Evolutionary conservation across 345 rosid genomes (phyloP).

Genomic region (Brassica nigra): DNA sequence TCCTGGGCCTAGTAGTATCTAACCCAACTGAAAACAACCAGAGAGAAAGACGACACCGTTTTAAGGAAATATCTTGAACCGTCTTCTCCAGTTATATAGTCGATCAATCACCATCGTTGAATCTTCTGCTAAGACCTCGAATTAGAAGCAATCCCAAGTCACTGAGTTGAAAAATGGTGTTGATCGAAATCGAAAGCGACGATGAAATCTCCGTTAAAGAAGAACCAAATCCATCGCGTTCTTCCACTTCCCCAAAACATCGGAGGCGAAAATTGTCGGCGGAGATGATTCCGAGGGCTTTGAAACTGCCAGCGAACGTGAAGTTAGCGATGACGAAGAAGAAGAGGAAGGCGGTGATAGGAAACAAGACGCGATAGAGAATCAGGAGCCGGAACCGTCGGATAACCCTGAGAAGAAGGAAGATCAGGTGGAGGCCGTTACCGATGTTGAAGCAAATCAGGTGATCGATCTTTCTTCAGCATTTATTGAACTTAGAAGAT

Average conservation of each 20-base stretch:
- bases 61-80: background rate
- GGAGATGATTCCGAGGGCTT: constrained; percentile 73
- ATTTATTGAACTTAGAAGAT: background rate
- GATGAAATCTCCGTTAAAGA: constrained; percentile 16
- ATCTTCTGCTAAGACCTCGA: background rate
- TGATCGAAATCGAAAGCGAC: constrained; percentile 43
- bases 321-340: constrained; percentile 50
- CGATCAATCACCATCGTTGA: constrained; percentile 10
- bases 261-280: constrained; percentile 26
- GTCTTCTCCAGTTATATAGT: constrained; percentile 5
- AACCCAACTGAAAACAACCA: background rate
- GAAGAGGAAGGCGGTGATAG: constrained; percentile 34
- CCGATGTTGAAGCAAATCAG: constrained; percentile 46
- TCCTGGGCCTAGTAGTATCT: background rate
- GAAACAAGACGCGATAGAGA: background rate
- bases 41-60: background rate
- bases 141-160: background rate
- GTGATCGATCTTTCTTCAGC: constrained; percentile 19
- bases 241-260: constrained; percentile 13
- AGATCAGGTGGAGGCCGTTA: background rate
- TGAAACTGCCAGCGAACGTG: constrained; percentile 89
- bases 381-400: background rate
- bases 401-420: constrained; percentile 4
- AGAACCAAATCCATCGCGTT: background rate
- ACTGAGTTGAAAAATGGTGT: constrained; percentile 44